Evolutionary conservation across 441 rosid species (phyloP).

Genomic region (Populus hybrid): DNA sequence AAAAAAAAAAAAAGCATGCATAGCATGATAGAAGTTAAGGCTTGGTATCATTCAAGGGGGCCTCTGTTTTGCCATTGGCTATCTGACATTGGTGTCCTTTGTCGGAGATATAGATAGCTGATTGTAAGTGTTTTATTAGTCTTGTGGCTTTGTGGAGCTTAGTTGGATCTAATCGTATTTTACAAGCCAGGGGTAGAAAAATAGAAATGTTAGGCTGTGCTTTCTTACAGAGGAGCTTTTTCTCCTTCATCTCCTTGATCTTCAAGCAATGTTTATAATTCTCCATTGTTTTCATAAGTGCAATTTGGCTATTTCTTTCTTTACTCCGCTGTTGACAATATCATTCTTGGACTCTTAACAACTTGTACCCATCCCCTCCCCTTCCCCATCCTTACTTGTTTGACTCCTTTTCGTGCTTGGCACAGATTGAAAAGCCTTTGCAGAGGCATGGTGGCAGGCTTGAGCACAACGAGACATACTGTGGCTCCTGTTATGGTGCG

Average conservation of each 20-base stretch:
- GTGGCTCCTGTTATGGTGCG: conserved; percentile 95
- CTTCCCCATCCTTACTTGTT: not conserved
- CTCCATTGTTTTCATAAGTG: not conserved
- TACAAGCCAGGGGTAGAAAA: not conserved
- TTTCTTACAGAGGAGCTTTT: not conserved
- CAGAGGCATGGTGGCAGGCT: conserved; percentile 97
- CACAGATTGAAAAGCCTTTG: conserved; percentile 83
- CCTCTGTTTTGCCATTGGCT: not conserved
- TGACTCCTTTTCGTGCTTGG: conserved; percentile 20
- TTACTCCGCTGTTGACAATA: not conserved
- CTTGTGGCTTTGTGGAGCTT: not conserved
- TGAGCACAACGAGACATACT: conserved; percentile 90
- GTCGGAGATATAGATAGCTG: not conserved
- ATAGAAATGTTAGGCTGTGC: not conserved
- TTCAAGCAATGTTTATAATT: not conserved
- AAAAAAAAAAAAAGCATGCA: not conserved
- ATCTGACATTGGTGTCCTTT: not conserved
- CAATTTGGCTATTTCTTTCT: not conserved
- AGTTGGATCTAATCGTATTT: not conserved
- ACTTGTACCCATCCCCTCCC: not conserved
- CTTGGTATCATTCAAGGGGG: not conserved
- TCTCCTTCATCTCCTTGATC: not conserved
- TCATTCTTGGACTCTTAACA: conserved; percentile 2
- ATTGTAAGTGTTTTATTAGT: not conserved
- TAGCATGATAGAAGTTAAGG: not conserved